Conservation (phyloP, 768 basidiomycete species). For the Lentinus brumalis region DNA sequence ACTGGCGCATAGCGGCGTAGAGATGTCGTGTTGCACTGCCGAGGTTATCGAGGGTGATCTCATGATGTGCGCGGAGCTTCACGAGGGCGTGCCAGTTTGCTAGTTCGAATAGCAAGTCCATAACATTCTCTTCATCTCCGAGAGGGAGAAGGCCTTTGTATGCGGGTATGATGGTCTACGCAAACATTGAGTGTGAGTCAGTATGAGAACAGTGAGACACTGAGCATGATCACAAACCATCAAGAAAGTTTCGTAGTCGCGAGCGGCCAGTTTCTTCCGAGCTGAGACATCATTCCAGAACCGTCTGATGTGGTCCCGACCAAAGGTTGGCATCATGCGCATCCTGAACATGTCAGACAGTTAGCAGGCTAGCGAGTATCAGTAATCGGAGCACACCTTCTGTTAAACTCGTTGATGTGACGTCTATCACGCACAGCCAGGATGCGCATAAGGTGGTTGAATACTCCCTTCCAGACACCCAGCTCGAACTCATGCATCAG, state of each 20-base stretch:
- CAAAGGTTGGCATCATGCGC: constrained; percentile 26
- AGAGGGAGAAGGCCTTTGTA: constrained; percentile 36
- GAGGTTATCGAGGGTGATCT: constrained; percentile 32
- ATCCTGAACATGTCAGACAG: not conserved
- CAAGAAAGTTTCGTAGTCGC: constrained; percentile 33
- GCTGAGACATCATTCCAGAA: constrained; percentile 27
- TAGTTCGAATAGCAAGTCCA: constrained; percentile 37
- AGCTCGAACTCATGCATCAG: constrained; percentile 39
- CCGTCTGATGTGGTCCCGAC: constrained; percentile 25
- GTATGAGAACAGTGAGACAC: too few relatives aligned
- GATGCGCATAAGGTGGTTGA: constrained; percentile 31
- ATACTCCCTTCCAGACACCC: constrained; percentile 34
- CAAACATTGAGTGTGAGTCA: not conserved
- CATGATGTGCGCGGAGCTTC: constrained; percentile 43
- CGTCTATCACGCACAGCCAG: constrained; percentile 5
- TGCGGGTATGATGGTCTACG: constrained; percentile 32
- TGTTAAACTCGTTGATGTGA: constrained; percentile 11
- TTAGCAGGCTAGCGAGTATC: not conserved
- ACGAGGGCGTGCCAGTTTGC: constrained; percentile 42
- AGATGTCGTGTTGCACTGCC: not conserved
- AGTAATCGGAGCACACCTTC: constrained; percentile 7
- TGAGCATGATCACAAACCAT: constrained; percentile 21
- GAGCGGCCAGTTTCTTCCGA: constrained; percentile 31
- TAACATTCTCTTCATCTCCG: constrained; percentile 24
- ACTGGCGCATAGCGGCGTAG: not conserved